A percentile compares a stretch with the other conserved stretches of the same genome.
Evolutionary conservation across 2,329 filamentous ascomycete genomes (phyloP).

Genomic region (Lachnum nothofagi): DNA sequence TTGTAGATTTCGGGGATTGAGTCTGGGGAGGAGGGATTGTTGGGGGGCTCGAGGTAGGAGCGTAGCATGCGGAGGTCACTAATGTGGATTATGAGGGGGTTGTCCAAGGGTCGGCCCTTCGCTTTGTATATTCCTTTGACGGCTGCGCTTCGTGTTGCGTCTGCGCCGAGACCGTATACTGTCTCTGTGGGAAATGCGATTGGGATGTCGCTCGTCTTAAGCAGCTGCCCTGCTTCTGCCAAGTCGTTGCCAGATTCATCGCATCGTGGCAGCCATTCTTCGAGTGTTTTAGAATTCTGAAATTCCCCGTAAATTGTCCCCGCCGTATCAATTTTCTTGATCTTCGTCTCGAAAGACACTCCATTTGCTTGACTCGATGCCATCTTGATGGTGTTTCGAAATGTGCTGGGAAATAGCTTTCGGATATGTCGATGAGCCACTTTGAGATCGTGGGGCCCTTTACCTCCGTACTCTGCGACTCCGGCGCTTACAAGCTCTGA

Average conservation of each 20-base stretch:
- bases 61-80: constrained; percentile 55
- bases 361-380: constrained; percentile 14
- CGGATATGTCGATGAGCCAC: constrained; percentile 20
- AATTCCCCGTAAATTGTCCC: constrained; percentile 27
- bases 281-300: constrained; percentile 20
- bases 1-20: constrained; percentile 50
- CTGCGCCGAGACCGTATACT: constrained; percentile 93
- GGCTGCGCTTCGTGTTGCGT: constrained; percentile 78
- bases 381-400: constrained; percentile 19
- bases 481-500: constrained; percentile 26
- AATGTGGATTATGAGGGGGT: constrained; percentile 91
- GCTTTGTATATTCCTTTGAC: constrained; percentile 89
- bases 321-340: constrained; percentile 20
- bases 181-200: constrained; percentile 97
- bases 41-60: constrained; percentile 17
- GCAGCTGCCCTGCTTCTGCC: constrained; percentile 26
- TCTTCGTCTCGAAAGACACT: constrained; percentile 19
- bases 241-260: constrained; percentile 15
- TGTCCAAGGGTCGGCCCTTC: constrained; percentile 87
- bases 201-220: constrained; percentile 43
- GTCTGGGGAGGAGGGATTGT: constrained; percentile 26
- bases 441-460: constrained; percentile 3
- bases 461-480: constrained; percentile 28
- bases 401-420: constrained; percentile 9
- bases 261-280: constrained; percentile 27